phyloP scores from a whole-genome alignment of 371 early-diverging fungal species.

The Mortierella sp. region DNA sequence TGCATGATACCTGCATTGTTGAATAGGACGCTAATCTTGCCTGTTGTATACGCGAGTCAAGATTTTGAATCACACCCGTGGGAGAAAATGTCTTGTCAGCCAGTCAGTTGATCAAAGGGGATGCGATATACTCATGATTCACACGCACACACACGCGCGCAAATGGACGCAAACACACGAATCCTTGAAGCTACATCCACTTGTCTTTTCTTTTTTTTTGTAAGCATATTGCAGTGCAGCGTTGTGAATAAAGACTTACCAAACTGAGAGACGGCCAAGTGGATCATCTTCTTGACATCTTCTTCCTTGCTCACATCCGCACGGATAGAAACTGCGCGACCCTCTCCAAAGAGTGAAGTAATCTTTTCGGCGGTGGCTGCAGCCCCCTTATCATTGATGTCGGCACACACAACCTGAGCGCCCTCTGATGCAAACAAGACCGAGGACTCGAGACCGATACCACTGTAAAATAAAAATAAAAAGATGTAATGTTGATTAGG shows the following conservation, averaged over 20 bases:
- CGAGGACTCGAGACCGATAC: conserved; percentile 85
- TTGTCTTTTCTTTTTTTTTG: background rate
- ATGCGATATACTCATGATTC: background rate
- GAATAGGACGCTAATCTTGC: conserved; percentile 85
- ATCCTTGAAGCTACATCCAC: background rate
- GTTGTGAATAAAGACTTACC: conserved; percentile 61
- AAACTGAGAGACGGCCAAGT: conserved; percentile 73
- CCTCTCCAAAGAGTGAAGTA: conserved; percentile 48
- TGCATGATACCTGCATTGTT: conserved; percentile 96
- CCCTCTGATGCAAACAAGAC: conserved; percentile 87
- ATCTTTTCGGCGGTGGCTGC: conserved; percentile 66
- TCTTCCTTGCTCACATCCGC: conserved; percentile 83
- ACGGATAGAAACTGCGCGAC: conserved; percentile 64
- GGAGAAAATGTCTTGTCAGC: background rate
- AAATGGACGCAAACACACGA: background rate
- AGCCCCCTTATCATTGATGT: conserved; percentile 76
- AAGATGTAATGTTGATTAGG: background rate
- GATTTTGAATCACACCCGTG: conserved; percentile 1
- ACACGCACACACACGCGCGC: background rate
- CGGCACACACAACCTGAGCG: conserved; percentile 84
- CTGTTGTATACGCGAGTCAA: conserved; percentile 17
- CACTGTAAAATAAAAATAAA: conserved; percentile 60
- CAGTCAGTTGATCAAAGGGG: conserved; percentile 27
- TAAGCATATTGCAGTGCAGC: background rate
- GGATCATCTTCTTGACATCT: conserved; percentile 79